These are phyloP conservation scores for Colletotrichum sublineola DNA, from an alignment of 2,329 filamentous ascomycete species.

Conservation along the genomic window DNA sequence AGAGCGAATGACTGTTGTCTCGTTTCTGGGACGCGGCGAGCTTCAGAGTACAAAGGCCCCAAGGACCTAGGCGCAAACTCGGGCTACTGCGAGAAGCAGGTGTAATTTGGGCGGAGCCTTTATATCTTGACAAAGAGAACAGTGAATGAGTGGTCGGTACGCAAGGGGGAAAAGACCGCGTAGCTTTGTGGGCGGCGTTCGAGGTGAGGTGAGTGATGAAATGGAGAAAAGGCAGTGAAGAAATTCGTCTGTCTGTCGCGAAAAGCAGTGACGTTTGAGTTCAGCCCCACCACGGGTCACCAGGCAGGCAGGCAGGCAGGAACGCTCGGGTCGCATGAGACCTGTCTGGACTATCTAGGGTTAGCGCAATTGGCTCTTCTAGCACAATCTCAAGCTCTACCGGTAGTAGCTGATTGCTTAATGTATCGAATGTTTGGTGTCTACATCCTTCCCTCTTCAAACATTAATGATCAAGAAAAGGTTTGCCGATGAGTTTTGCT, in stretches of 20 bases:
- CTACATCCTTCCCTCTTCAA: not conserved
- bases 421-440: not conserved
- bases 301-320: slow-evolving; percentile 35
- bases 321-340: slow-evolving; percentile 32
- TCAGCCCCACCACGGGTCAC: slow-evolving; percentile 32
- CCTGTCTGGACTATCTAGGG: slow-evolving; percentile 18
- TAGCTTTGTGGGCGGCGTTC: slow-evolving; percentile 11
- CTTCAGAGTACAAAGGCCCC: slow-evolving; percentile 24
- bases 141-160: not conserved
- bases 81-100: slow-evolving; percentile 6
- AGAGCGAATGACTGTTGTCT: slow-evolving; percentile 20
- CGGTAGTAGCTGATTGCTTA: not conserved
- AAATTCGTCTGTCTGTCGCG: slow-evolving; percentile 41
- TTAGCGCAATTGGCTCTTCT: slow-evolving; percentile 15
- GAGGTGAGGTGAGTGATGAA: slow-evolving; percentile 12
- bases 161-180: not conserved
- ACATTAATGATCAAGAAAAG: not conserved
- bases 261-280: slow-evolving; percentile 44
- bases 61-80: slow-evolving; percentile 26
- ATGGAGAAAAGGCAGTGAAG: slow-evolving; percentile 21
- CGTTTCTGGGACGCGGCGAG: slow-evolving; percentile 9
- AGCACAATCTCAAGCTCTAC: not conserved
- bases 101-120: slow-evolving; percentile 1
- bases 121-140: slow-evolving; percentile 6
- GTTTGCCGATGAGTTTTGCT: not conserved